phyloP scores from a whole-genome alignment of 306 rosid genomes.

The Quercus engelmannii region DNA sequence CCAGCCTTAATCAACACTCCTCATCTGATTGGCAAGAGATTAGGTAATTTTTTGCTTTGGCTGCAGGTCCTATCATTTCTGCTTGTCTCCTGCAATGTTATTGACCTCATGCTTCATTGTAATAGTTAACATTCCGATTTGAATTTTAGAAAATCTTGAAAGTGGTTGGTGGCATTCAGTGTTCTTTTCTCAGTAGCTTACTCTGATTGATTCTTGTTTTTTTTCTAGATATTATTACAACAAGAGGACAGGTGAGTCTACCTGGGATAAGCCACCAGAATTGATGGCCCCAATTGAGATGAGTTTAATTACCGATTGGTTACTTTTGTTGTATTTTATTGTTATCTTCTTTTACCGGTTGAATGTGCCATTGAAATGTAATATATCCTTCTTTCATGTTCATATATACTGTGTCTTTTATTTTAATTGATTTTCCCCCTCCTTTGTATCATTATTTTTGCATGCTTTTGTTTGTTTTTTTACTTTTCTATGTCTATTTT shows the following conservation, averaged over 20 bases:
- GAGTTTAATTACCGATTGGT: slow-evolving; percentile 31
- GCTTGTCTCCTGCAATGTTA: background rate
- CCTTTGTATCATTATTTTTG: background rate
- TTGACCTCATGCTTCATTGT: background rate
- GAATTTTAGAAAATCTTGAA: background rate
- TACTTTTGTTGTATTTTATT: slow-evolving; percentile 11
- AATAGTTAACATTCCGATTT: background rate
- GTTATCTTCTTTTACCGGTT: slow-evolving; percentile 22
- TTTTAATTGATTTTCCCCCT: background rate
- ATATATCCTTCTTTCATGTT: background rate
- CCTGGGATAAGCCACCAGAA: slow-evolving; percentile 97
- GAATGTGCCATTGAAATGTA: slow-evolving; percentile 16
- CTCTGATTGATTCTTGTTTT: background rate
- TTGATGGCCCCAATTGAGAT: slow-evolving; percentile 97
- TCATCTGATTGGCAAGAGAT: slow-evolving; percentile 98
- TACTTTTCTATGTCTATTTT: background rate
- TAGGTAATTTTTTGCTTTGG: slow-evolving; percentile 47
- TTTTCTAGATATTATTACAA: slow-evolving; percentile 83
- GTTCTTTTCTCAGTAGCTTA: background rate
- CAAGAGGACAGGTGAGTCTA: slow-evolving; percentile 82
- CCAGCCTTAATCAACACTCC: slow-evolving; percentile 42
- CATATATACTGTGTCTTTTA: background rate
- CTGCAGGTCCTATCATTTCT: too few species aligned
- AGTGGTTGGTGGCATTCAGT: background rate
- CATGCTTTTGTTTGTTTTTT: background rate